phyloP scores from a whole-genome alignment of 495 filamentous ascomycete species.

The Aspergillus funiculosus region DNA sequence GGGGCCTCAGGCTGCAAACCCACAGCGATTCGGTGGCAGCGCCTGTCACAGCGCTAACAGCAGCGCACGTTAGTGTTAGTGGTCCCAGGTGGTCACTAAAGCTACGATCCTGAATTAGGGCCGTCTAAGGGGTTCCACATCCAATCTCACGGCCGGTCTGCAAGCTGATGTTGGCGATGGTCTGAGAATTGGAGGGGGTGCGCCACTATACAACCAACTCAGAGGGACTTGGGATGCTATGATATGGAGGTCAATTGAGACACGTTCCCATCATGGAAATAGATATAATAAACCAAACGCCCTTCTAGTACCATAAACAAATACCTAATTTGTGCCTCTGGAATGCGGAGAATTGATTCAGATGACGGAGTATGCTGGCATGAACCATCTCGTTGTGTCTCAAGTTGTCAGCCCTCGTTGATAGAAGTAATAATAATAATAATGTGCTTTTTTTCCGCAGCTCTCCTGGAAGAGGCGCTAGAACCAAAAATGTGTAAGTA shows the following conservation, averaged over 20 bases:
- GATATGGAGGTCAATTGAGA: not conserved
- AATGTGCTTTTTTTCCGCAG: no score
- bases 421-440: not conserved
- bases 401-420: no score
- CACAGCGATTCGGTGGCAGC: not conserved
- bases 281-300: conserved; percentile 4
- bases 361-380: not conserved
- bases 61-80: not conserved
- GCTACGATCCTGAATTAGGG: conserved; percentile 2
- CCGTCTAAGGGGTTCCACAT: conserved; percentile 3
- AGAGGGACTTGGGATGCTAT: conserved; percentile 1
- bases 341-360: conserved; percentile 15
- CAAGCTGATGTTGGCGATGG: conserved; percentile 1
- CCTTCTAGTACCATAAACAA: conserved; percentile 3
- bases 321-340: conserved; percentile 2
- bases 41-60: conserved; percentile 1
- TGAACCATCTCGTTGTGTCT: not conserved
- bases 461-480: no score
- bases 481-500: no score
- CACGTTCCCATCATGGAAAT: not conserved
- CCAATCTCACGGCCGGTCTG: conserved; percentile 1
- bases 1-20: conserved; percentile 11
- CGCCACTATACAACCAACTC: no score
- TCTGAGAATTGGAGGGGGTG: no score
- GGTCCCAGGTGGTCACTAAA: conserved; percentile 4